These are phyloP conservation scores for Chaetoceros tenuissimus DNA, from an alignment of 108 stramenopile genomes.

Conservation along the genomic window DNA sequence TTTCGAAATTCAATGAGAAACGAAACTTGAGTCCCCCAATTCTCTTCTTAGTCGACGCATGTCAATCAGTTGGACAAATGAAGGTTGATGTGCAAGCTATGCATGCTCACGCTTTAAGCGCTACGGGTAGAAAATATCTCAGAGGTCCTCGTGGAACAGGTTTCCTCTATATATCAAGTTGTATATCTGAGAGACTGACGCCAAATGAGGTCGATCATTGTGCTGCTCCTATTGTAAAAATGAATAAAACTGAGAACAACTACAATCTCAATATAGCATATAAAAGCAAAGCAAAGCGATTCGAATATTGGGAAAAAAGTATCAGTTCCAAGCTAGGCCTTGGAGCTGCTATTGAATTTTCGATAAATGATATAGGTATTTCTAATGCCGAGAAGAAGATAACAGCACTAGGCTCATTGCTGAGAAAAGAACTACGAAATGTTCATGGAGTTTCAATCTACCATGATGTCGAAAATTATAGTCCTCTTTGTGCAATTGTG, in stretches of 20 bases:
- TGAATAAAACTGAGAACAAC: constrained; percentile 23
- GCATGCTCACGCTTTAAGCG: constrained; percentile 50
- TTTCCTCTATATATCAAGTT: constrained; percentile 48
- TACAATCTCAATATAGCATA: constrained; percentile 22
- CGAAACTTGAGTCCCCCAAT: constrained; percentile 11
- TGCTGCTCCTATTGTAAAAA: constrained; percentile 24
- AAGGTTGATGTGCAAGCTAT: constrained; percentile 45
- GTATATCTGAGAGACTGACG: constrained; percentile 14
- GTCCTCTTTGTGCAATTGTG: constrained; percentile 43
- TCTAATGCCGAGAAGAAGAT: constrained; percentile 23
- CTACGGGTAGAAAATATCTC: constrained; percentile 75
- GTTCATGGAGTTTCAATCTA: constrained; percentile 21
- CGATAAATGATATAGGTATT: constrained; percentile 31
- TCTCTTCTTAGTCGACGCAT: constrained; percentile 72
- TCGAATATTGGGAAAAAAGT: constrained; percentile 74
- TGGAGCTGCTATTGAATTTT: constrained; percentile 48
- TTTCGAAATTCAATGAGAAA: constrained; percentile 21
- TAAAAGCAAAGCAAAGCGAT: constrained; percentile 40
- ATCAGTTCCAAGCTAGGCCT: constrained; percentile 51
- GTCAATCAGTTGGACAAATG: constrained; percentile 73
- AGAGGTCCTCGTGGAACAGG: constrained; percentile 77
- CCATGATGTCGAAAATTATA: constrained; percentile 10
- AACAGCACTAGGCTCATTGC: constrained; percentile 3
- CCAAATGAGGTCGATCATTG: constrained; percentile 48
- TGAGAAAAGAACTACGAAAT: constrained; percentile 14